Conservation (phyloP, 805 yeast genomes). For the Pichia scutulata region DNA sequence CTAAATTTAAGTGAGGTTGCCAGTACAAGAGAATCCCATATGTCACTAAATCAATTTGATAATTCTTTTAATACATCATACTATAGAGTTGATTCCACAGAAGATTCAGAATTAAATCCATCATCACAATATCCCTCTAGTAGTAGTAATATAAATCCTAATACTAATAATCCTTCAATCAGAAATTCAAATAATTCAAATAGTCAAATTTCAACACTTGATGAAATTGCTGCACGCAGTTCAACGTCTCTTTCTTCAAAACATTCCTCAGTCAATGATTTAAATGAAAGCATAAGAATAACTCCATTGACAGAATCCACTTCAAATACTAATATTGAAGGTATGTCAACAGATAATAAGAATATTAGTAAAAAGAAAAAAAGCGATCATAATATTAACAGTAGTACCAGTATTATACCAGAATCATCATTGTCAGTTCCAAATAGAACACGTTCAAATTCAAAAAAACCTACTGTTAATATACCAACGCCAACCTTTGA, state of each 20-base stretch:
- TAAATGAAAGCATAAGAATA: background rate
- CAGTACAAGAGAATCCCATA: conserved; percentile 21
- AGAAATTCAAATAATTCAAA: background rate
- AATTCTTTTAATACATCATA: background rate
- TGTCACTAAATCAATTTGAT: background rate
- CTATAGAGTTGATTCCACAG: background rate
- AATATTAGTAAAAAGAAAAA: background rate
- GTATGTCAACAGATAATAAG: background rate
- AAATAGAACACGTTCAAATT: conserved; percentile 5
- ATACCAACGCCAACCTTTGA: conserved; percentile 23
- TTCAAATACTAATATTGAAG: background rate
- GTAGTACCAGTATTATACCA: conserved; percentile 4
- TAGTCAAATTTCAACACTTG: background rate
- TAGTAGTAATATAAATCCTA: background rate
- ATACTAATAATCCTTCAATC: background rate
- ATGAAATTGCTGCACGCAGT: background rate
- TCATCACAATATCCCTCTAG: background rate
- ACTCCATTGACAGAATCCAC: background rate
- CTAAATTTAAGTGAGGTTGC: conserved; percentile 50
- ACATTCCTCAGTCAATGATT: background rate
- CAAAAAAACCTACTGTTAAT: conserved; percentile 5
- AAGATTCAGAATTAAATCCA: background rate
- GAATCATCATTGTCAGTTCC: conserved; percentile 1
- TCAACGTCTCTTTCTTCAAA: background rate
- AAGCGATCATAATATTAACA: no score